These are phyloP conservation scores for Bruguiera gymnorhiza DNA, from an alignment of 345 rosid genomes.

Conservation along the genomic window DNA sequence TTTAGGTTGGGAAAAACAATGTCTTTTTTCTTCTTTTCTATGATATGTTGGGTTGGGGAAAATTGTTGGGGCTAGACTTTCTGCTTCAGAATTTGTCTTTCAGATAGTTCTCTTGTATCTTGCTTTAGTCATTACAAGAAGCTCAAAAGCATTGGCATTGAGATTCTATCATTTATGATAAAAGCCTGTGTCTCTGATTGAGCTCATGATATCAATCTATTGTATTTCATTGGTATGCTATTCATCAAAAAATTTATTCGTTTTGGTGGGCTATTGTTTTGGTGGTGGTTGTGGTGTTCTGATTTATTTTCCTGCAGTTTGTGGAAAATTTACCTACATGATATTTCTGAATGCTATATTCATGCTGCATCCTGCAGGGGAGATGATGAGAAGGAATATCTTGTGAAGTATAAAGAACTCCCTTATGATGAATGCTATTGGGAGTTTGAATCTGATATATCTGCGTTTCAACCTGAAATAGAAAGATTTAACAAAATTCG, in stretches of 20 bases:
- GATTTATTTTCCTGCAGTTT: background rate
- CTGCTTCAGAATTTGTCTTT: background rate
- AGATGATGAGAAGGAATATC: constrained; percentile 74
- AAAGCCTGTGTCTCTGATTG: too few species aligned
- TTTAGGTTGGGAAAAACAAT: too few species aligned
- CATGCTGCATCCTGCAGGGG: constrained; percentile 57
- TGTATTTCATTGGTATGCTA: too few species aligned
- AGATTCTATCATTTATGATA: background rate
- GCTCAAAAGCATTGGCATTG: background rate
- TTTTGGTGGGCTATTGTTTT: background rate
- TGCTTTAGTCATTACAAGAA: background rate
- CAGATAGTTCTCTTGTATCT: background rate
- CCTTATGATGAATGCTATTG: constrained; percentile 95
- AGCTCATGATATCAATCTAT: too few species aligned
- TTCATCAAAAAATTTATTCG: background rate
- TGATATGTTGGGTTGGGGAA: too few species aligned
- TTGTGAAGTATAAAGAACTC: constrained; percentile 96
- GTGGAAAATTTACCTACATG: constrained; percentile 7
- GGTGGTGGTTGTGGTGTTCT: background rate
- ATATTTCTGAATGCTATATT: background rate
- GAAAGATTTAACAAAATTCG: constrained; percentile 70
- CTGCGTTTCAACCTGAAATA: constrained; percentile 86
- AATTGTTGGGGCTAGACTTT: background rate
- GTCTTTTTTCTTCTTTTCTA: too few species aligned
- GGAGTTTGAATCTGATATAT: constrained; percentile 92